phyloP scores from a whole-genome alignment of 1,284 basidiomycete species.

The Ustilago nuda region DNA sequence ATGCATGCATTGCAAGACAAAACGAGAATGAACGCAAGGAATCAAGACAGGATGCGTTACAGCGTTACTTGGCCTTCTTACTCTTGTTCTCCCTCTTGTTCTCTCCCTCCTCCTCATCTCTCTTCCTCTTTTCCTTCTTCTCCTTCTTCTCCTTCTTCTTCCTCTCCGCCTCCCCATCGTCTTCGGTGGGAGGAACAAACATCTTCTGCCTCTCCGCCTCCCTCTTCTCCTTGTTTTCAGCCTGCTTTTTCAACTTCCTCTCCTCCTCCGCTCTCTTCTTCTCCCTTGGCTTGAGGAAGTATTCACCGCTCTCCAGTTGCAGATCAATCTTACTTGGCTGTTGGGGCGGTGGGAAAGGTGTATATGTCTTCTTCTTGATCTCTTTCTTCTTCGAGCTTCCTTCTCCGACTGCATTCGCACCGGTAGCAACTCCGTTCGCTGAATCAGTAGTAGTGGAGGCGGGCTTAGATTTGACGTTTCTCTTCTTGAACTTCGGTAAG shows the following conservation, averaged over 20 bases:
- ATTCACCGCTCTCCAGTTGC: slow-evolving; percentile 87
- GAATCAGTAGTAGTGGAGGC: background rate
- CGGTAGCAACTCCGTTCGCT: background rate
- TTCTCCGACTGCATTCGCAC: background rate
- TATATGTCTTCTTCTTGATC: slow-evolving; percentile 90
- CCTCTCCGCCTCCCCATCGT: slow-evolving; percentile 11
- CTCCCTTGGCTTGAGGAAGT: slow-evolving; percentile 76
- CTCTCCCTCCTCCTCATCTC: slow-evolving; percentile 1
- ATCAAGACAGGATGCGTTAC: background rate
- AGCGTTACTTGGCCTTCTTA: slow-evolving; percentile 24
- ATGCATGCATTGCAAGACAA: background rate
- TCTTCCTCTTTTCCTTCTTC: slow-evolving; percentile 6
- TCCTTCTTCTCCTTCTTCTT: slow-evolving; percentile 26
- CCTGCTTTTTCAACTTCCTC: slow-evolving; percentile 53
- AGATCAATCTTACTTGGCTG: slow-evolving; percentile 93
- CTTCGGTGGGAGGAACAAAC: slow-evolving; percentile 57
- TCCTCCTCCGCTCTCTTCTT: slow-evolving; percentile 73
- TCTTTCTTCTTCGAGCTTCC: slow-evolving; percentile 34
- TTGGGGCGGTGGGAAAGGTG: slow-evolving; percentile 96
- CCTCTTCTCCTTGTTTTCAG: slow-evolving; percentile 44
- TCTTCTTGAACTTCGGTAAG: slow-evolving; percentile 94
- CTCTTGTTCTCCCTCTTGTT: slow-evolving; percentile 33
- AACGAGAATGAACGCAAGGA: background rate
- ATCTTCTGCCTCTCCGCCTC: slow-evolving; percentile 58
- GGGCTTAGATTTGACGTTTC: slow-evolving; percentile 81